Evolutionary conservation across 345 rosid genomes (phyloP), one percentile per base, ranked within the genome.

Genomic region (Eucalyptus viminalis): DNA sequence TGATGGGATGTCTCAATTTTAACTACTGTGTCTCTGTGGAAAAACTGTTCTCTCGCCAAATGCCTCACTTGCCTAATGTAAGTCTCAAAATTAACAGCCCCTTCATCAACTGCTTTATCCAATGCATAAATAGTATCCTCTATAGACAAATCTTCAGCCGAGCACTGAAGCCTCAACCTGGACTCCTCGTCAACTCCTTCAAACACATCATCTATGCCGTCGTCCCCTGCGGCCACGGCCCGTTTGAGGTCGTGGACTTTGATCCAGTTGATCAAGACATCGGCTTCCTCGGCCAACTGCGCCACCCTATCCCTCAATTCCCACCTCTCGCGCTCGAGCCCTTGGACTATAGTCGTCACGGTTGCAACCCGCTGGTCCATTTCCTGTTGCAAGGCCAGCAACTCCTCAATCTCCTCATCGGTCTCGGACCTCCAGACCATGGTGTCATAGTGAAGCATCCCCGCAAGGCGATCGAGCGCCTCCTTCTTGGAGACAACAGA

Each of bases 41-140:
- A 50, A 86, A 93, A 97, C 83, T 96, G 97, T 89, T 95, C 98
- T 91, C 98, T 97, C 4, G 93, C 93, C 94, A 96, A 90, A 4
- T 14, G 89, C 89, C 99, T 94, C 24, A 97, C 94, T 69, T 92
- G 95, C 91, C 24, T 96, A 11, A 96, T 80, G 67, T 97, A 97
- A 9, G 60, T 89, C 60, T 93, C 96, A 49, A 93, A 87, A 22
- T 89, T 89, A 90, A 95, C 72, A 34, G 51, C 91, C 45, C 94
- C 94, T 16, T 45, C 83, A 87, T 89, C 94, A 31, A 92, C 65
- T 43, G 94, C 98, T 93, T 90, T 89, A 56, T 95, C 98, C 91
- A 97, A 44, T 27, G 86, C 92, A 87, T 90, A 90, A 49, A 94
- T 69, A 90, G 94, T 91, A 72, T 97, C 99, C 40, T 97, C 97